Conservation (phyloP, 768 basidiomycete species). For the Tulasnella sp. region DNA sequence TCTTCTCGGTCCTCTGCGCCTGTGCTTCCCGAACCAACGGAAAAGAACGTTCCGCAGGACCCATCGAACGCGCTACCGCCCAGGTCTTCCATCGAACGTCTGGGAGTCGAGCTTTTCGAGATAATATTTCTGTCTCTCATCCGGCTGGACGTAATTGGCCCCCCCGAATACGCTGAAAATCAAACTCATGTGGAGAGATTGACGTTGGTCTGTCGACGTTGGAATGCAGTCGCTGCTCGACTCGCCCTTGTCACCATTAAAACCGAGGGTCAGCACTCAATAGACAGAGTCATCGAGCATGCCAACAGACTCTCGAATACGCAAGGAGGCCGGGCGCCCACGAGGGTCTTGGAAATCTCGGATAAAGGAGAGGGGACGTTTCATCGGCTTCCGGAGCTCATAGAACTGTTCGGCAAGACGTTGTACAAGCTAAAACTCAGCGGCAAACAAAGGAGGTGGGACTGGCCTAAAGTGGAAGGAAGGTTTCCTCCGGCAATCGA, state of each 20-base stretch:
- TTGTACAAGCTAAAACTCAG: not conserved
- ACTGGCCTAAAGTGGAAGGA: not conserved
- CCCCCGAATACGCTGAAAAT: not conserved
- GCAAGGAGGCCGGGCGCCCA: not conserved
- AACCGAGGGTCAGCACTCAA: not conserved
- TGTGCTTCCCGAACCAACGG: not conserved
- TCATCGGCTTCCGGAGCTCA: not conserved
- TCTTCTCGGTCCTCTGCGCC: not conserved
- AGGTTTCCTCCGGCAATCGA: not conserved
- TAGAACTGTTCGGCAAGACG: not conserved
- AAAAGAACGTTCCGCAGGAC: not conserved
- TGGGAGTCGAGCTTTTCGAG: not conserved
- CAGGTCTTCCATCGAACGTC: not conserved
- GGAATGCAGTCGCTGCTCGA: not conserved
- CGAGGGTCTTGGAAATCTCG: not conserved
- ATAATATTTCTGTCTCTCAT: not conserved
- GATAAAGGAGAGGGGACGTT: not conserved
- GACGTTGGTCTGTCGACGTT: not conserved
- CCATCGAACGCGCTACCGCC: not conserved
- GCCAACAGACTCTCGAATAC: not conserved
- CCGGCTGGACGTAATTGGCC: not conserved
- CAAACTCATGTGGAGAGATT: not conserved
- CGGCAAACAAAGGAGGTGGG: not conserved
- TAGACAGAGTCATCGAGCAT: not conserved
- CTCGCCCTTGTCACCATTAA: not conserved